Base-by-base conservation (phyloP, 176 grass and related monocot species). In the Lolium perenne region DNA sequence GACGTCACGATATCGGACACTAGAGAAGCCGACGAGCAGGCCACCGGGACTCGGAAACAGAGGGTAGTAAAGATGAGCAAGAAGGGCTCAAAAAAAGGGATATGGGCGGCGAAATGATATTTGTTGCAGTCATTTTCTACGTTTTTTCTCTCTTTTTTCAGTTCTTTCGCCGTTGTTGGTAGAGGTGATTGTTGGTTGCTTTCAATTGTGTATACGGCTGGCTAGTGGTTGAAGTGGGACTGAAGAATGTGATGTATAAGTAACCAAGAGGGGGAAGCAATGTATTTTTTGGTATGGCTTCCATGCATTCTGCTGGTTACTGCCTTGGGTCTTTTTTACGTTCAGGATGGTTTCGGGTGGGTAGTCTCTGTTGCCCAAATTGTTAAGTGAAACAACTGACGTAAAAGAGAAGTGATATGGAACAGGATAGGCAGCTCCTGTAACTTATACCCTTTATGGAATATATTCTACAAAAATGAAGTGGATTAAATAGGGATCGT, bases 41-140 rank as follows among this genome's bases (percentile, higher is more conserved):
- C 43, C 20, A n/a, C 43, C 2, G 57, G 20, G 26, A 38, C 87
- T 1, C 67, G 20, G 68, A 91, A 86, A 18, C 88, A 84, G 43
- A 85, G 82, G 80, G 88, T 92, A 32, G 91, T 98, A 38, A 92
- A 86, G 91, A 88, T 94, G 78, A 77, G 41, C 84, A 84, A 72
- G 58, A 83, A 87, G 75, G 61, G 69, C 26, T 90, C 90, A 21
- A 87, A 77, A 45, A 95, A 87, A 86, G 93, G 84, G 15, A 88
- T 95, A 72, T 94, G 91, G 88, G 68, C 70, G 20, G 45, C 80
- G 9, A 93, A 78, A 73, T 84, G 14, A 72, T n/a, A 10, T 38
- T 26, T 22, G 38, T 23, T 8, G 54, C 16, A 68, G 41, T 54
- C 40, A 0, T 51, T 82, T 70, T 75, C 51, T 77, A 49, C 40